These are phyloP conservation scores for Citropsis articulata DNA, from an alignment of 345 rosid genomes.

Conservation along the genomic window DNA sequence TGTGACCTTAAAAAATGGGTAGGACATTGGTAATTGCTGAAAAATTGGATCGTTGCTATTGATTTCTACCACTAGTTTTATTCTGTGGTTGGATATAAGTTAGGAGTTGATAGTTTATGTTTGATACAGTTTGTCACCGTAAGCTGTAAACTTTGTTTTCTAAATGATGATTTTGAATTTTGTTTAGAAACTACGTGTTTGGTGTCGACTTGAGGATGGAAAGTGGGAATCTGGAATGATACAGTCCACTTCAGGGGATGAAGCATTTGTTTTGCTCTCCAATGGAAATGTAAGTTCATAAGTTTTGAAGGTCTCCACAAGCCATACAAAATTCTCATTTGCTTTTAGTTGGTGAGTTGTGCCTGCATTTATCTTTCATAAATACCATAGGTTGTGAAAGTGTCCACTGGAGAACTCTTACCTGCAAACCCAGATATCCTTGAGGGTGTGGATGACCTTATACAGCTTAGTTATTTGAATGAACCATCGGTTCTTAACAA, in stretches of 20 bases:
- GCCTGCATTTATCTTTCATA: conserved; percentile 18
- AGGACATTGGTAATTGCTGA: not conserved
- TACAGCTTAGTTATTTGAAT: conserved; percentile 90
- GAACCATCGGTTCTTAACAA: conserved; percentile 94
- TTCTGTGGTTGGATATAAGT: not conserved
- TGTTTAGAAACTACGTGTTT: conserved; percentile 72
- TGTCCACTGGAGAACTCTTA: conserved; percentile 64
- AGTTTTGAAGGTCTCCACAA: not conserved
- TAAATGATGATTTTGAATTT: conserved; percentile 9
- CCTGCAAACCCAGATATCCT: conserved; percentile 95
- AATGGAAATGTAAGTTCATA: conserved; percentile 59
- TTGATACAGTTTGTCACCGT: not conserved
- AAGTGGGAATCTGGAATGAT: conserved; percentile 78
- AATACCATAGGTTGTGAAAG: conserved; percentile 62
- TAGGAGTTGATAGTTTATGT: not conserved
- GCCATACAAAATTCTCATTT: conserved; percentile 15
- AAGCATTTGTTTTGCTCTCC: conserved; percentile 56
- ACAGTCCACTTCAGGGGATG: conserved; percentile 68
- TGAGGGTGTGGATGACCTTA: conserved; percentile 83
- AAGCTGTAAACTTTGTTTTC: not conserved
- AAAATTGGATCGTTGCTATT: not conserved
- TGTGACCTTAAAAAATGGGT: not conserved
- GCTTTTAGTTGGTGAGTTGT: conserved; percentile 18
- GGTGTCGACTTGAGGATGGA: conserved; percentile 68
- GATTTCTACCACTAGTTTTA: not conserved